phyloP scores from a whole-genome alignment of 2,329 filamentous ascomycete species.

The Penicillium palitans region DNA sequence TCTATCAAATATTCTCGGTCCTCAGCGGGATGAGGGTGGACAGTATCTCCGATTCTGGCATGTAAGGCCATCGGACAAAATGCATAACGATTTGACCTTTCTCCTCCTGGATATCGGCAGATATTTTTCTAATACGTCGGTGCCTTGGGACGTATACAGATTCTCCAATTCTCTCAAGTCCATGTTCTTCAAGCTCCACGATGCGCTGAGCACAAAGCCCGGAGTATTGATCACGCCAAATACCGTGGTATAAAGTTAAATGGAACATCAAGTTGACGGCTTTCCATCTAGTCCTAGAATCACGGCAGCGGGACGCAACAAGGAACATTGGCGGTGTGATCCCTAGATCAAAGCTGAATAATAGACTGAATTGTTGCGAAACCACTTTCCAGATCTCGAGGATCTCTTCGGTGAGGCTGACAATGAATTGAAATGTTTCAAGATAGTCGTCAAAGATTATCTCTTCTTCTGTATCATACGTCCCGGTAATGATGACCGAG shows the following conservation, averaged over 20 bases:
- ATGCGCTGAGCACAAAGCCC: constrained; percentile 11
- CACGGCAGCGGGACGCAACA: constrained; percentile 8
- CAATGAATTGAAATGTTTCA: not conserved
- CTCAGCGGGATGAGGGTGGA: too few relatives aligned
- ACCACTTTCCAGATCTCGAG: not conserved
- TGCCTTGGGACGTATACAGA: not conserved
- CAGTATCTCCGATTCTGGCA: too few relatives aligned
- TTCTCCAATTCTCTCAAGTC: constrained; percentile 2
- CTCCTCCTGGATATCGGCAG: constrained; percentile 8
- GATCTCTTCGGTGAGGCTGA: not conserved
- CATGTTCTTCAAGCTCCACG: constrained; percentile 3
- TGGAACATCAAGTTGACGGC: constrained; percentile 4
- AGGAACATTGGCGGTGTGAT: constrained; percentile 9
- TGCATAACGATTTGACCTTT: constrained; percentile 1
- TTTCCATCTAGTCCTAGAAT: not conserved
- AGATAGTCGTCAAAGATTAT: not conserved
- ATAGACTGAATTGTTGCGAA: not conserved
- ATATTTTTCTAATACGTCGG: constrained; percentile 2
- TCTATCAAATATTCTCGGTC: too few relatives aligned
- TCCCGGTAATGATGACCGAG: constrained; percentile 1
- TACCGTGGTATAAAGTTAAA: constrained; percentile 2
- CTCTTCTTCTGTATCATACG: not conserved
- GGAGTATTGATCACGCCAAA: constrained; percentile 10
- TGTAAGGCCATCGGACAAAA: constrained; percentile 4
- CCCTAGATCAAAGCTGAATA: constrained; percentile 10